A percentile compares a stretch with the other conserved stretches of the same genome.
Conservation (phyloP, 106 monocot species). For the Acorus gramineus region DNA sequence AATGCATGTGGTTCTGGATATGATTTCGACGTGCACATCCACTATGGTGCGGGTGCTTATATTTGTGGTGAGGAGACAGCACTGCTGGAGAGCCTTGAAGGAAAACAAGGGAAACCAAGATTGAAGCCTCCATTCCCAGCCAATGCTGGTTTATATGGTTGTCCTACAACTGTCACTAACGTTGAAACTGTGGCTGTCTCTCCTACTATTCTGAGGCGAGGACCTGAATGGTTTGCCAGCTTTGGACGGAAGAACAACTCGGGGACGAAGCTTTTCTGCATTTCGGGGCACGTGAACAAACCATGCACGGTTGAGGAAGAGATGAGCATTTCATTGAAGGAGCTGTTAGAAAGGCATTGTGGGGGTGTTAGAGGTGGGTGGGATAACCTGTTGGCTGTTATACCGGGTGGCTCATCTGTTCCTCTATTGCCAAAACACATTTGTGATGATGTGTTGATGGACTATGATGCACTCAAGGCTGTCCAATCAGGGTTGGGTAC, state of each 20-base stretch:
- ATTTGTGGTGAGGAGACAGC: conserved; percentile 74
- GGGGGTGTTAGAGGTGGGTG: conserved; percentile 74
- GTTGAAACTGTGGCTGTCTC: conserved; percentile 72
- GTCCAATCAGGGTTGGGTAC: conserved; percentile 62
- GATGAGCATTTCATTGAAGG: conserved; percentile 72
- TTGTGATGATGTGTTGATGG: conserved; percentile 69
- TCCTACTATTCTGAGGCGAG: conserved; percentile 52
- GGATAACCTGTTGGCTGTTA: conserved; percentile 59
- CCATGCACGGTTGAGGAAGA: conserved; percentile 75
- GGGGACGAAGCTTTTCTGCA: conserved; percentile 49
- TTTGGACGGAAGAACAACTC: conserved; percentile 70
- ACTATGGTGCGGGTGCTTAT: conserved; percentile 65
- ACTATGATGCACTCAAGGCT: conserved; percentile 64
- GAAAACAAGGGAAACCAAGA: conserved; percentile 53
- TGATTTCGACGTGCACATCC: conserved; percentile 62
- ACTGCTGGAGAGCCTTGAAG: conserved; percentile 64
- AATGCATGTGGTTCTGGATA: conserved; percentile 74
- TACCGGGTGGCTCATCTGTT: conserved; percentile 64
- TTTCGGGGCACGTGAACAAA: conserved; percentile 70
- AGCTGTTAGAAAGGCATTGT: conserved; percentile 44
- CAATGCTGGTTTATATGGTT: conserved; percentile 63
- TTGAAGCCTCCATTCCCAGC: conserved; percentile 69
- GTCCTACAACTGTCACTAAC: conserved; percentile 61
- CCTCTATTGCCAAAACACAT: conserved; percentile 59
- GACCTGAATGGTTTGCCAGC: conserved; percentile 73